phyloP scores from a whole-genome alignment of 179 eudicot species.

The Patellifolia procumbens region DNA sequence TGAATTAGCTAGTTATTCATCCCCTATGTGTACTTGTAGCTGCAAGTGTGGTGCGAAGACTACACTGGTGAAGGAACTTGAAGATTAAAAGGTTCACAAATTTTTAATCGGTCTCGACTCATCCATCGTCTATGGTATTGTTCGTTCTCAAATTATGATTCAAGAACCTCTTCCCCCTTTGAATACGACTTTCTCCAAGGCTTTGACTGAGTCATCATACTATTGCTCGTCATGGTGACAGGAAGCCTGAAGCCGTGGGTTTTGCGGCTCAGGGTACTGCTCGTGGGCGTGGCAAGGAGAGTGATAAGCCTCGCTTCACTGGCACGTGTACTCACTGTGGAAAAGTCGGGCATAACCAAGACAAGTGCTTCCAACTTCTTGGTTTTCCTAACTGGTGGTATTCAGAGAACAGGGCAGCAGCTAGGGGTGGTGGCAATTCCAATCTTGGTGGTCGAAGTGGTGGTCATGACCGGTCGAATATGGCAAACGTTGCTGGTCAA shows the following conservation, averaged over 20 bases:
- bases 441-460: neutral
- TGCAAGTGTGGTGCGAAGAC: slow-evolving; percentile 8
- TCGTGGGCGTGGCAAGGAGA: neutral
- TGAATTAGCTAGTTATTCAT: neutral
- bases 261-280: neutral
- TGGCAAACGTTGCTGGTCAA: neutral
- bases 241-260: neutral
- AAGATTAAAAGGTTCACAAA: neutral
- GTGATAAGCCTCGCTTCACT: neutral
- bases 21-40: neutral
- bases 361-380: neutral
- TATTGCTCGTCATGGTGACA: neutral
- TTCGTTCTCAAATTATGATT: neutral
- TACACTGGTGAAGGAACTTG: neutral
- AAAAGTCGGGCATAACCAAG: neutral
- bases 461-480: neutral
- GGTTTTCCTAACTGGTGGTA: neutral
- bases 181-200: neutral
- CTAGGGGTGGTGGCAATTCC: neutral
- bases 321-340: neutral
- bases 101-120: neutral
- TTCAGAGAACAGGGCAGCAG: neutral
- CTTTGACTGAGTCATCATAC: neutral
- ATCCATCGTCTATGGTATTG: neutral
- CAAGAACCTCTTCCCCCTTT: neutral